These are phyloP conservation scores for Gossypium lobatum DNA, from an alignment of 441 rosid genomes.

Conservation along the genomic window DNA sequence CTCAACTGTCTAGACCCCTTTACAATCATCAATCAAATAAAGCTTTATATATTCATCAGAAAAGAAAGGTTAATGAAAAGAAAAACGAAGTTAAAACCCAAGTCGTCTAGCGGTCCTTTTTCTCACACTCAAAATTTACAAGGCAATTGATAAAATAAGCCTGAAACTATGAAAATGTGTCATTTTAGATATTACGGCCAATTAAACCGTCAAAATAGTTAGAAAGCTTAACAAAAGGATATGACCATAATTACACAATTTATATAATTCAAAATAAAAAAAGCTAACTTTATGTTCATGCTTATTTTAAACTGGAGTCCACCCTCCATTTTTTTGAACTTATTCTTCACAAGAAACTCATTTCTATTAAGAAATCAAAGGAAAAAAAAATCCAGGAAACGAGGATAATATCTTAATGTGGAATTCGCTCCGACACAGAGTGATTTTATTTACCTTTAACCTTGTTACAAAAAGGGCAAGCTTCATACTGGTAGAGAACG, in stretches of 20 bases:
- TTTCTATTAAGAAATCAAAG: neutral
- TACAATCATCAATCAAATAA: neutral
- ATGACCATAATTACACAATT: neutral
- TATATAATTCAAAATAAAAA: neutral
- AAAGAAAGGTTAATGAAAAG: neutral
- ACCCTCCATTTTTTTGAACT: neutral
- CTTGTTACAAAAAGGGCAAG: conserved; percentile 97
- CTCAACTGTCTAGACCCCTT: neutral
- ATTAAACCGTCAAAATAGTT: neutral
- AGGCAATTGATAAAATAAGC: neutral
- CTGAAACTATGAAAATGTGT: no score
- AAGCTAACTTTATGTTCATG: neutral
- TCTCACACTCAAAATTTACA: neutral
- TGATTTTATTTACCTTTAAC: conserved; percentile 55
- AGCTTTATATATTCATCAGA: neutral
- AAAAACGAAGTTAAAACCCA: neutral
- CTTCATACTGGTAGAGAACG: conserved; percentile 86
- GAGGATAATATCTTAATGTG: neutral
- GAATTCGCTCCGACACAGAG: neutral
- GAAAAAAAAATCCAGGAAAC: neutral
- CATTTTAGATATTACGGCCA: neutral
- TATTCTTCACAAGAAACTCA: neutral
- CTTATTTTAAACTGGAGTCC: neutral
- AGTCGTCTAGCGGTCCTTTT: neutral
- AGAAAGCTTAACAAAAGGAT: neutral